Percentiles rank a stretch among this genome's conserved stretches.
phyloP scores from a whole-genome alignment of 495 filamentous ascomycete species.

The Penicillium manginii region DNA sequence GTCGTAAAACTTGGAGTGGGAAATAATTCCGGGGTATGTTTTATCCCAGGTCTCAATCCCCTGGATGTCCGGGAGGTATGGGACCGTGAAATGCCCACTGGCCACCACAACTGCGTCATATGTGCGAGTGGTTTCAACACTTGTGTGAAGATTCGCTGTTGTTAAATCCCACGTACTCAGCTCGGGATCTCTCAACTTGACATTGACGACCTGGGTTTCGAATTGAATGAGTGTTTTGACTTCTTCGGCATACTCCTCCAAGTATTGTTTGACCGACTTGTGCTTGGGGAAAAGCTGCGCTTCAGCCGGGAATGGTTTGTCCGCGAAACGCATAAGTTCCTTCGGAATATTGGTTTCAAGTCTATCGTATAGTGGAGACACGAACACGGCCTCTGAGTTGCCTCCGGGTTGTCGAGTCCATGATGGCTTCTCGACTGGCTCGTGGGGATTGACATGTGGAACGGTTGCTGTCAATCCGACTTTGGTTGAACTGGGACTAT shows the following conservation, averaged over 20 bases:
- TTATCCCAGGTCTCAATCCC: conserved; percentile 61
- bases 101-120: conserved; percentile 85
- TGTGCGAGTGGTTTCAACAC: conserved; percentile 32
- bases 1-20: conserved; percentile 83
- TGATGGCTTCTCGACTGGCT: conserved; percentile 44
- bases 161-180: conserved; percentile 57
- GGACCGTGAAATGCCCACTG: conserved; percentile 77
- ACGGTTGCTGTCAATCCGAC: conserved; percentile 30
- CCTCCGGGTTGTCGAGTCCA: conserved; percentile 36
- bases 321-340: conserved; percentile 77
- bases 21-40: conserved; percentile 64
- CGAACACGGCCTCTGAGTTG: conserved; percentile 43
- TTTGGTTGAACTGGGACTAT: conserved; percentile 39
- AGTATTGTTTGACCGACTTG: conserved; percentile 68
- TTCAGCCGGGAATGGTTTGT: conserved; percentile 64
- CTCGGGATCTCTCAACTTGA: conserved; percentile 32
- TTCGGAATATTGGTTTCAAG: conserved; percentile 90
- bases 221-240: conserved; percentile 59
- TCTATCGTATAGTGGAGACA: conserved; percentile 78
- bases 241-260: conserved; percentile 72
- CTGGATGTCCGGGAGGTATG: conserved; percentile 67
- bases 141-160: conserved; percentile 50
- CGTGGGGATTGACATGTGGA: conserved; percentile 49
- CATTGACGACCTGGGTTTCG: conserved; percentile 59
- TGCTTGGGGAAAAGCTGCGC: conserved; percentile 74